Evolutionary conservation across 2,329 filamentous ascomycete species (phyloP), one percentile per base, ranked within the genome.

Genomic region (Epichloe amarillans): DNA sequence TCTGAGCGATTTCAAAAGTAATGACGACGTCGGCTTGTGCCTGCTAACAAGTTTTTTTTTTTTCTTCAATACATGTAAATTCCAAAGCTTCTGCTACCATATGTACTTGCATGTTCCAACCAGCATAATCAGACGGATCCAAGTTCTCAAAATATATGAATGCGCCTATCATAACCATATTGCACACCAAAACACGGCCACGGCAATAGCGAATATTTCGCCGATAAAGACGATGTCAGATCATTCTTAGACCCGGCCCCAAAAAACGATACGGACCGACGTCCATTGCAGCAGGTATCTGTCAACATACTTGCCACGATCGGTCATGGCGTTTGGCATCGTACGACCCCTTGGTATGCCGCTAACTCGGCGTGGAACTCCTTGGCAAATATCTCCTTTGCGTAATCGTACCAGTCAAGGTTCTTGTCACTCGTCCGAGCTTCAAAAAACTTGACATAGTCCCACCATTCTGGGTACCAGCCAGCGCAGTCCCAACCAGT

Each of bases 1-100:
- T 83, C 86, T 67, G 81, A 83, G 75, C 80, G 88, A 57, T 88
- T 88, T 64, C 71, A 72, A 58, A 72, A 74, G 55, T 68, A 74
- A 66, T 57, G 23, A 33, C n/a, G 45, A 40, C 7, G 35, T 19
- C 26, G 23, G 38, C n/a, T 39, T 35, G 10, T 21, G n/a, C 11
- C 47, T 49, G 38, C 17, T 30, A 17, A 12, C 11, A 4, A 21
- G 19, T 1, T 30, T 21, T 21, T 21, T 2, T 36, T 17, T 30
- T 38, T 42, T 17, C 7, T 23, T 35, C 14, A 30, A 49, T 37
- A 52, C 3, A 46, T 52, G 46, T 49, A 41, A 46, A 45, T 45
- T 44, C 10, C 26, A 49, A 49, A 42, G 55, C 43, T 51, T 50
- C 40, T 50, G 8, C 8, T 10, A 30, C 30, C 10, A 30, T 8